Percentiles rank a stretch among this genome's conserved stretches.
Evolutionary conservation across 768 basidiomycete genomes (phyloP).

Genomic region (Paxillus ammoniavirescens): DNA sequence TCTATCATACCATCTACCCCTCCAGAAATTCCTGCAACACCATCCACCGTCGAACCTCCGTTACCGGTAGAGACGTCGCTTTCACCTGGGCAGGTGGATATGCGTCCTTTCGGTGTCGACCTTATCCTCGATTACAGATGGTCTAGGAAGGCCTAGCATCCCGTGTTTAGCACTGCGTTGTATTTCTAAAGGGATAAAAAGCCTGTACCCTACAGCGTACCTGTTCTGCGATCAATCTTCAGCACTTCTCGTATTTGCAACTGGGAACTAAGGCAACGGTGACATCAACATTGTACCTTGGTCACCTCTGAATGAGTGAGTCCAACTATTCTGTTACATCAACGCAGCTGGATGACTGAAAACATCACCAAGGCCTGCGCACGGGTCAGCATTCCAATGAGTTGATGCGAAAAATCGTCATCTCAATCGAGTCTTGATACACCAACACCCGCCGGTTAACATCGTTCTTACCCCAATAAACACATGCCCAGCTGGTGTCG

Average conservation of each 20-base stretch:
- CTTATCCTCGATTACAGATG: slow-evolving; percentile 76
- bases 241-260: neutral
- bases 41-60: slow-evolving; percentile 5
- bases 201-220: slow-evolving; percentile 11
- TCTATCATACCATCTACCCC: neutral
- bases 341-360: too few relatives aligned
- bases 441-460: too few relatives aligned
- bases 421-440: too few relatives aligned
- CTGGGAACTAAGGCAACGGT: neutral
- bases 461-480: too few relatives aligned
- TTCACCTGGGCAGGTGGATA: slow-evolving; percentile 59
- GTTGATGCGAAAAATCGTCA: too few relatives aligned
- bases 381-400: too few relatives aligned
- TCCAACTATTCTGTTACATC: too few relatives aligned
- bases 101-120: slow-evolving; percentile 69
- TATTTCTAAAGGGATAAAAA: slow-evolving; percentile 15
- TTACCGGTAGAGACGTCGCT: slow-evolving; percentile 18
- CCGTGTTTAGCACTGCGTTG: slow-evolving; percentile 12
- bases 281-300: neutral
- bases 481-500: too few relatives aligned
- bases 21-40: slow-evolving; percentile 6
- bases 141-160: slow-evolving; percentile 34
- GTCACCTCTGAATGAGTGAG: neutral
- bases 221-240: neutral
- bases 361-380: too few relatives aligned